Base-by-base conservation (phyloP, 257 asterid species). In the Nemophila menziesii region DNA sequence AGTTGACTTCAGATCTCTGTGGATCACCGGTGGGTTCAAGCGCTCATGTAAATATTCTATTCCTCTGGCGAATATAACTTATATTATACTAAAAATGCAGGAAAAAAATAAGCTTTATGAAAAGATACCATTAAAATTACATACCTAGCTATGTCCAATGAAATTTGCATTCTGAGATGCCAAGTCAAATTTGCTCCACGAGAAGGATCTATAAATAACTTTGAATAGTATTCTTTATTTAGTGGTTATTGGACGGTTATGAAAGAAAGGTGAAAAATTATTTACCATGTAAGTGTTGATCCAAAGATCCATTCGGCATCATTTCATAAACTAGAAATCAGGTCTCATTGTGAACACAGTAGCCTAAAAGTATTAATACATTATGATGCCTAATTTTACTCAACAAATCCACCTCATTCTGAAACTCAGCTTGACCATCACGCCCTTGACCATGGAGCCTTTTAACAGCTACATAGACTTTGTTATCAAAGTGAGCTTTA, bases 111-210 rank as follows among this genome's bases (percentile, higher is more conserved):
- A 6, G n/a, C 22, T 44, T 39, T 11, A 38, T 4, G 33, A 9
- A 34, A 33, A 53, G 5, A 15, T 19, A 45, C 17, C 14, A 38
- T 21, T 11, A 43, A 14, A 29, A 43, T 23, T 20, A 26, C 41
- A 34, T 66, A 87, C 95, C 95, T 83, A 37, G 95, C 97, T 37
- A 87, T 74, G 72, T 87, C 97, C 41, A 87, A 70, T 26, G 97
- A 93, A 43, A 83, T 78, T 71, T 74, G 83, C 95, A 87, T 83
- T 36, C 97, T 73, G 34, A 87, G 24, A 53, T 74, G 93, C 97
- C 97, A 87, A 62, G 65, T 78, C 68, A 87, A 67, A 48, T 66
- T 58, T 22, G 79, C 67, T 71, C 81, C 74, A 57, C 48, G 72
- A 58, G 82, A 69, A 54, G 89, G 75, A 36, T 85, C 97, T 87